A percentile compares a stretch with the other conserved stretches of the same genome.
phyloP scores from a whole-genome alignment of 495 filamentous ascomycete genomes.

The Aspergillus bridgeri region DNA sequence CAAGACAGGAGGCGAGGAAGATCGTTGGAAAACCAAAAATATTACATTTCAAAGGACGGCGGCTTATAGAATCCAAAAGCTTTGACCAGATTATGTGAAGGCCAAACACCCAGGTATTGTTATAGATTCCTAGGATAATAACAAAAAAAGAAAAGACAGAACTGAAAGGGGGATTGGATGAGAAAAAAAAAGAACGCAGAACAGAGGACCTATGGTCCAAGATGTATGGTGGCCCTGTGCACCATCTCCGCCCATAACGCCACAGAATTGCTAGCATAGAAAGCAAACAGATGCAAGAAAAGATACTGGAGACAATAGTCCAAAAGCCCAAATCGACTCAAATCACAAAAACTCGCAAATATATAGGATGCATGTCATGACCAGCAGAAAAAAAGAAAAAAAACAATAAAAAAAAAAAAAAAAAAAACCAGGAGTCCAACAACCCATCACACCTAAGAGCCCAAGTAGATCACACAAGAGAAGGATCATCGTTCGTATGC shows the following conservation, averaged over 20 bases:
- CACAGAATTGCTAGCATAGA: neutral
- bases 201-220: slow-evolving; percentile 1
- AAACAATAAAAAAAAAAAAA: too few species aligned
- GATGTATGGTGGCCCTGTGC: slow-evolving; percentile 5
- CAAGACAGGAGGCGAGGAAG: neutral
- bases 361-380: slow-evolving; percentile 10
- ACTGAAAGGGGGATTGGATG: neutral
- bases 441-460: slow-evolving; percentile 15
- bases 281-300: slow-evolving; percentile 1
- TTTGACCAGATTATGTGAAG: neutral
- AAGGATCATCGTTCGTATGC: slow-evolving; percentile 22
- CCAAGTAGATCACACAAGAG: slow-evolving; percentile 12
- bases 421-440: slow-evolving; percentile 9
- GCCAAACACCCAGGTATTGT: neutral
- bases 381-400: slow-evolving; percentile 12
- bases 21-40: neutral
- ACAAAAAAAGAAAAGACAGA: neutral
- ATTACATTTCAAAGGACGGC: neutral
- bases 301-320: slow-evolving; percentile 9
- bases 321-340: slow-evolving; percentile 4
- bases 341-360: slow-evolving; percentile 5
- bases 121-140: neutral
- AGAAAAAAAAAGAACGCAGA: neutral
- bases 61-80: too few species aligned
- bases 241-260: slow-evolving; percentile 13